Evolutionary conservation across 164 flowering plant genomes (phyloP), one percentile per base, ranked within the genome.

Genomic region (Chimonanthus salicifolius): DNA sequence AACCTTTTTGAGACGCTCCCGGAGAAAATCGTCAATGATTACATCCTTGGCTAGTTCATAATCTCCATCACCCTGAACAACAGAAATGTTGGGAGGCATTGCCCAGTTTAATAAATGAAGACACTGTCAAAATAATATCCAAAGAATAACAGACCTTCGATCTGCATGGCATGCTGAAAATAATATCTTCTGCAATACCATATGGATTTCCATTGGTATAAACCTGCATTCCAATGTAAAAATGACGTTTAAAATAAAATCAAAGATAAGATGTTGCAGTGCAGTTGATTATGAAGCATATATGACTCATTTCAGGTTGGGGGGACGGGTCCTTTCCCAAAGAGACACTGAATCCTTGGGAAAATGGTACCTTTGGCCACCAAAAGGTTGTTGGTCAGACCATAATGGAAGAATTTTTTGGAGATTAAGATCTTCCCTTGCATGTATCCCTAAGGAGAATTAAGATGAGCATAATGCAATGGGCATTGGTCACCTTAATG

Each of bases 101-200:
- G 54, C 45, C 64, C 21, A 49, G 67, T 43, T 46, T 65, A 16
- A 33, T 4, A 20, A 7, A 3, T 49, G 5, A 10, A 58, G 16
- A n/a, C 6, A 48, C 64, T 9, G 18, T 3, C 3, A 49, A 69
- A 6, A 66, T 65, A 47, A 58, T 44, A 8, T 44, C 7, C 7
- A 7, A 5, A n/a, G 10, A 47, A 33, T 58, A 46, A 76, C 83
- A 79, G 74, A 92, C 99, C 66, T 90, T 85, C 78, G 99, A 95
- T 87, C 98, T 86, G 85, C 99, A 95, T 48, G 99, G 99, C 99
- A 95, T 92, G 80, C 99, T 95, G 86, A 95, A 95, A 73, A 95
- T 94, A 75, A 95, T 83, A 78, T 80, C 98, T 76, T 93, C 96
- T 62, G 92, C 95, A 70, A 93, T 90, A 15, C 99, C 99, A 77